Conservation (phyloP, 2,329 filamentous ascomycete genomes). For the Ceratocystiopsis minuta region DNA sequence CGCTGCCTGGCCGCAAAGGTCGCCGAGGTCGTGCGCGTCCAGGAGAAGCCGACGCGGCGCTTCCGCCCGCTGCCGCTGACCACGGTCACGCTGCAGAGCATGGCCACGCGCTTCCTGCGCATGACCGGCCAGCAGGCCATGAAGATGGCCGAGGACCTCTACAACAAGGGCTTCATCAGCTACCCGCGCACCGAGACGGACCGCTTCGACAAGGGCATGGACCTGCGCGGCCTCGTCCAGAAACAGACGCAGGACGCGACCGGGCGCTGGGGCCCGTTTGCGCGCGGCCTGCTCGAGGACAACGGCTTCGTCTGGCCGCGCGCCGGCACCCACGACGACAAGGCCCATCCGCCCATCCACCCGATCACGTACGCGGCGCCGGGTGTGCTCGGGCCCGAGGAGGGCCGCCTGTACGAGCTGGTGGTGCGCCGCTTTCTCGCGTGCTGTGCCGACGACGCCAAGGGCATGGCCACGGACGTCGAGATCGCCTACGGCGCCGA, state of each 20-base stretch:
- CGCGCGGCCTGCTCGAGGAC: conserved; percentile 55
- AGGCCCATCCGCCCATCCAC: conserved; percentile 93
- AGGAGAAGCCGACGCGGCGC: conserved; percentile 81
- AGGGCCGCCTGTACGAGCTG: conserved; percentile 77
- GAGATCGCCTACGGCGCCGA: conserved; percentile 74
- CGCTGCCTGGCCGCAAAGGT: conserved; percentile 58
- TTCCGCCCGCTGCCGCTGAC: conserved; percentile 89
- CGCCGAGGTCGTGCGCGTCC: conserved; percentile 68
- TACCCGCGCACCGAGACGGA: conserved; percentile 97
- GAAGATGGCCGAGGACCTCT: conserved; percentile 70
- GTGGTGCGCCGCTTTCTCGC: conserved; percentile 81
- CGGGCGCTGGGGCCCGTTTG: conserved; percentile 58
- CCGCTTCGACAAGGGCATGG: conserved; percentile 79
- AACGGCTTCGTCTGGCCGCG: conserved; percentile 60
- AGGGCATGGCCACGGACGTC: conserved; percentile 69
- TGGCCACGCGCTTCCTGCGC: conserved; percentile 72
- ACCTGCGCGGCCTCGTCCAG: conserved; percentile 59
- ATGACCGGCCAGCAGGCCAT: conserved; percentile 86
- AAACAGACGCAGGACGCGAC: conserved; percentile 61
- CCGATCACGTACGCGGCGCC: conserved; percentile 71
- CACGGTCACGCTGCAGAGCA: conserved; percentile 92
- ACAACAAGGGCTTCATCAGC: conserved; percentile 90
- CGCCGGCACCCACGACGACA: conserved; percentile 76
- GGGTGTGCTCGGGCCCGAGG: conserved; percentile 43
- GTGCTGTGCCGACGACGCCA: conserved; percentile 88